Percentiles rank a stretch among this genome's conserved stretches.
These are phyloP conservation scores for Trichosporon asahii DNA, from an alignment of 1,284 basidiomycete genomes.

Conservation along the genomic window DNA sequence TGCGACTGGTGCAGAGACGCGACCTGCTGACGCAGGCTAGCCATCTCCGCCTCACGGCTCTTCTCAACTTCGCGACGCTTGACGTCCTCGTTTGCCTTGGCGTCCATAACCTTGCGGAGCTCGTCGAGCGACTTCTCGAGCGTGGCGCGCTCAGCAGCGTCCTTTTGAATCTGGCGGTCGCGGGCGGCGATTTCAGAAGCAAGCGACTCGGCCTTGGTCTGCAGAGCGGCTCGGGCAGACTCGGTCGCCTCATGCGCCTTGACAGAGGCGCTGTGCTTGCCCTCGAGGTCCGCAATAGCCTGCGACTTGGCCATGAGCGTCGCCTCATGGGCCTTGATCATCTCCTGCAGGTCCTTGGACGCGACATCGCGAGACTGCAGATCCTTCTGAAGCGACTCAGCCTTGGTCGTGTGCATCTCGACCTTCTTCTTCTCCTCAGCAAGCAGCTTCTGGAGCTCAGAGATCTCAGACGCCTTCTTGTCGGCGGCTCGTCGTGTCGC, in stretches of 20 bases:
- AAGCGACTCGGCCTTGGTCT: slow-evolving; percentile 66
- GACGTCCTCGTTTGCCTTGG: slow-evolving; percentile 81
- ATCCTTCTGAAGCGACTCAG: slow-evolving; percentile 63
- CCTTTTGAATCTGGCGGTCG: slow-evolving; percentile 61
- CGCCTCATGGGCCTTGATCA: slow-evolving; percentile 57
- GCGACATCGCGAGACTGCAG: slow-evolving; percentile 72
- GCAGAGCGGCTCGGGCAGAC: slow-evolving; percentile 59
- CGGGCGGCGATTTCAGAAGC: slow-evolving; percentile 64
- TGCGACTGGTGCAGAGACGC: slow-evolving; percentile 36
- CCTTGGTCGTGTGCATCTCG: slow-evolving; percentile 61
- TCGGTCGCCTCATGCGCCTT: slow-evolving; percentile 44
- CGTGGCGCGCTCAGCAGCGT: slow-evolving; percentile 58
- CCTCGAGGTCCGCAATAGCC: slow-evolving; percentile 62
- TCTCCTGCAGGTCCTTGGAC: slow-evolving; percentile 62
- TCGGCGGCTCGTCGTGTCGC: slow-evolving; percentile 73
- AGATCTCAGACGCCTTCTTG: slow-evolving; percentile 64
- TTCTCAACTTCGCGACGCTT: slow-evolving; percentile 78
- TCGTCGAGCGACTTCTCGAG: slow-evolving; percentile 83
- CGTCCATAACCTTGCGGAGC: slow-evolving; percentile 71
- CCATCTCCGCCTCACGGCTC: slow-evolving; percentile 80
- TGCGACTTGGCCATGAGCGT: slow-evolving; percentile 77
- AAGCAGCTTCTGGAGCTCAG: slow-evolving; percentile 72
- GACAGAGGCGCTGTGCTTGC: slow-evolving; percentile 58
- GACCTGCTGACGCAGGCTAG: slow-evolving; percentile 67
- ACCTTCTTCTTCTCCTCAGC: slow-evolving; percentile 63